These are phyloP conservation scores for Cystofilobasidium capitatum DNA, from an alignment of 768 basidiomycete genomes.

Conservation along the genomic window DNA sequence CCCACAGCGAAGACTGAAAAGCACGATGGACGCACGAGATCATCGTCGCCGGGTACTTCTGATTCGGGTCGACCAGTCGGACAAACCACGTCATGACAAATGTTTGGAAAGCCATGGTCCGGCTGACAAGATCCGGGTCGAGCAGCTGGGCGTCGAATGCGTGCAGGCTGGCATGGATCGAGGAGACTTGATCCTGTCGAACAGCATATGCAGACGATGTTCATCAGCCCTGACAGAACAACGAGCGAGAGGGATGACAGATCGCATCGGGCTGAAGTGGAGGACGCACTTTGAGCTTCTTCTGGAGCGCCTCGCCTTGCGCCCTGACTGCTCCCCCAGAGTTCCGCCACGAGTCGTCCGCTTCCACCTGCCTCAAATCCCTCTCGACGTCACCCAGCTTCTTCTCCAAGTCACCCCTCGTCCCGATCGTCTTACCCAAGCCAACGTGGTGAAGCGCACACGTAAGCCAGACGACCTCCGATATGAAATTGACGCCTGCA, in stretches of 20 bases:
- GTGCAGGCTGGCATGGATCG: constrained; percentile 60
- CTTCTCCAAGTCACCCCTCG: constrained; percentile 47
- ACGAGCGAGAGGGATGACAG: neutral
- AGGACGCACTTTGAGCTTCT: constrained; percentile 59
- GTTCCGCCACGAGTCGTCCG: constrained; percentile 71
- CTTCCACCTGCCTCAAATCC: constrained; percentile 61
- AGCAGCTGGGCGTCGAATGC: constrained; percentile 76
- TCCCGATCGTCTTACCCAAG: constrained; percentile 67
- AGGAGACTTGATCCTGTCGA: constrained; percentile 56
- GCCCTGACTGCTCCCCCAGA: constrained; percentile 32
- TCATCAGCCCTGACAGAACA: neutral
- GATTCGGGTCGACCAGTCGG: constrained; percentile 72
- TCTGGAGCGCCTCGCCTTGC: constrained; percentile 67
- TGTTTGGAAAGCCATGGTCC: constrained; percentile 70
- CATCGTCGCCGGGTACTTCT: constrained; percentile 58
- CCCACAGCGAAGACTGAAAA: too few species aligned
- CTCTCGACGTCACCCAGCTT: constrained; percentile 52
- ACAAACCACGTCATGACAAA: constrained; percentile 93
- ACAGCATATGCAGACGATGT: neutral
- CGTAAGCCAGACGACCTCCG: constrained; percentile 83
- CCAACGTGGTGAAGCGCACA: constrained; percentile 85
- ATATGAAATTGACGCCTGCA: constrained; percentile 79
- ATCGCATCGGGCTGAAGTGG: too few species aligned
- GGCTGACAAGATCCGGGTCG: constrained; percentile 72
- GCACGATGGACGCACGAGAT: constrained; percentile 50